Base-by-base conservation (phyloP, 1,139 yeast species). In the Blastobotrys petasosporus region DNA sequence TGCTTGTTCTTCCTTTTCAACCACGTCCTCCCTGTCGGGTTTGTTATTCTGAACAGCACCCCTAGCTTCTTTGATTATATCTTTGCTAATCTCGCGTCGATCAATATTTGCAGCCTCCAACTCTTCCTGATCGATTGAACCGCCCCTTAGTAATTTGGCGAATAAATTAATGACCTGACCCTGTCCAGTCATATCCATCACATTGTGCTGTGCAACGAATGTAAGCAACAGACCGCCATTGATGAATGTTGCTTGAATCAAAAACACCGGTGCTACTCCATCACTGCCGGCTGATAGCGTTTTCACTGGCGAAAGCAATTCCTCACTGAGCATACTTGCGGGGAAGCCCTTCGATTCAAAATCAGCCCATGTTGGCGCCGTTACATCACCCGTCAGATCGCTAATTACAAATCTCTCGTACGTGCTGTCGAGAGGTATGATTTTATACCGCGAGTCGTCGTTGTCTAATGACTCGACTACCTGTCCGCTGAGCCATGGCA, bases 171-270 rank as follows among this genome's bases (percentile, higher is more conserved):
- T 50, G 20, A 51, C 16, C 6, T n/a, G 7, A 8, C 42, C 50
- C 42, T 51, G 56, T 2, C 56, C 56, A 9, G 40, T 37, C 48
- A 48, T 46, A 32, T 53, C 56, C 52, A 50, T 46, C 3, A 41
- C 50, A 9, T 44, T 32, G 32, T 53, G 56, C 32, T 50, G 51
- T 3, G 46, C 52, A 9, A 48, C 41, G 29, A 53, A 38, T 1
- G 54, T 48, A 13, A 53, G 45, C 7, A 53, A 31, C 11, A 50
- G 23, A 9, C 56, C 56, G 2, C 47, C 54, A 3, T 8, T 23
- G 23, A 53, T 43, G 20, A 50, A 51, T n/a, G 30, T 53, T 13
- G 42, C 51, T 28, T 53, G 54, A 9, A 50, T 31, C 10, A 37
- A n/a, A 9, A 53, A 44, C 25, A 50, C 54, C 4, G 54, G 53